These are phyloP conservation scores for Pachysolen tannophilus DNA, from an alignment of 805 yeast species.

Conservation along the genomic window DNA sequence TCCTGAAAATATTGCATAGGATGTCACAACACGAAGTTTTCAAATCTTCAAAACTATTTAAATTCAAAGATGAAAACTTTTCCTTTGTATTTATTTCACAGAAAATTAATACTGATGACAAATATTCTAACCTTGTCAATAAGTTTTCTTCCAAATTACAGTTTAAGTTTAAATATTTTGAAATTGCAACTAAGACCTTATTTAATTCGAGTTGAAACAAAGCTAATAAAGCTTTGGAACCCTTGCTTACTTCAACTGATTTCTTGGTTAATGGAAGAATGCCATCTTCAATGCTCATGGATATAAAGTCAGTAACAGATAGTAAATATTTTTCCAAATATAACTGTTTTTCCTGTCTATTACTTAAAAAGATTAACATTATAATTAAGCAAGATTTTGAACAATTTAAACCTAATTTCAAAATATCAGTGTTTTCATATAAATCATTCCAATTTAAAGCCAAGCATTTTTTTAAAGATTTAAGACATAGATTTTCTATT, in stretches of 20 bases:
- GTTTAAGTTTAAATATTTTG: too few species aligned
- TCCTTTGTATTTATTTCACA: conserved; percentile 21
- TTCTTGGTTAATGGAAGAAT: conserved; percentile 15
- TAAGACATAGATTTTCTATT: conserved; percentile 23
- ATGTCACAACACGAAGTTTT: conserved; percentile 22
- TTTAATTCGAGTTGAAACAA: conserved; percentile 12
- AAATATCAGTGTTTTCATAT: conserved; percentile 5
- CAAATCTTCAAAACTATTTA: conserved; percentile 19
- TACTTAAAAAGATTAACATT: conserved; percentile 32
- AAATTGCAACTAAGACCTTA: conserved; percentile 12
- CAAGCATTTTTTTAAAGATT: conserved; percentile 17
- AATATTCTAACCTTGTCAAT: conserved; percentile 52
- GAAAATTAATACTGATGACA: conserved; percentile 34
- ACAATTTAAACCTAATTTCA: conserved; percentile 17
- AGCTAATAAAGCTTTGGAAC: too few species aligned
- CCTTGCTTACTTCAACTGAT: too few species aligned
- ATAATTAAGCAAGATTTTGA: conserved; percentile 28
- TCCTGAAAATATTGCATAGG: conserved; percentile 29
- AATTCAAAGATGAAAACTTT: conserved; percentile 15
- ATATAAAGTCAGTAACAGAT: conserved; percentile 31
- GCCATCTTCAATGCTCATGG: conserved; percentile 23
- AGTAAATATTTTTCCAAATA: conserved; percentile 36
- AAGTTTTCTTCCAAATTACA: conserved; percentile 39
- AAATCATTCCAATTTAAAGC: conserved; percentile 17
- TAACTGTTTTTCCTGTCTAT: conserved; percentile 33